These are phyloP conservation scores for Amaranthus palmeri DNA, from an alignment of 148 eudicot species.

Conservation along the genomic window DNA sequence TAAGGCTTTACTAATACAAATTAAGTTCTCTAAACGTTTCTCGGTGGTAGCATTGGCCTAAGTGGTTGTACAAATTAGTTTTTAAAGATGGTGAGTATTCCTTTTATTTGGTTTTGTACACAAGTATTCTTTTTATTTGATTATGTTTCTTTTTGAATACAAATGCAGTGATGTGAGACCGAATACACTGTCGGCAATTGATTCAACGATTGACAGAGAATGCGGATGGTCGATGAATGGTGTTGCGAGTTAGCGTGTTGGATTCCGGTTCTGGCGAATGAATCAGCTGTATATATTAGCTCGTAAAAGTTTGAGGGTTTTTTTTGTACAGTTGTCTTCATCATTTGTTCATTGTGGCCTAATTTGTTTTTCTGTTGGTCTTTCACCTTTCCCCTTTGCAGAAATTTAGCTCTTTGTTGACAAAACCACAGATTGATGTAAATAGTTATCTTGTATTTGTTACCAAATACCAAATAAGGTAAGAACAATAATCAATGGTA, in stretches of 20 bases:
- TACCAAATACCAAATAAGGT: neutral
- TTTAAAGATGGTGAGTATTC: neutral
- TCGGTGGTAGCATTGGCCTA: conserved; percentile 6
- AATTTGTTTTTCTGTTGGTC: neutral
- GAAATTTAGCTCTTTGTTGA: neutral
- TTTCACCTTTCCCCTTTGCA: neutral
- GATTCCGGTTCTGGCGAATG: neutral
- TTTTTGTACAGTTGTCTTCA: conserved; percentile 7
- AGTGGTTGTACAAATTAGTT: conserved; percentile 3
- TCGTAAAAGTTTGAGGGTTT: neutral
- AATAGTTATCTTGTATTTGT: conserved; percentile 9
- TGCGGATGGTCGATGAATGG: neutral
- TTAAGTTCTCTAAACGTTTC: conserved; percentile 3
- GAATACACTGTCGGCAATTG: neutral
- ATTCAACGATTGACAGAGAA: neutral
- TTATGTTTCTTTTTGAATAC: neutral
- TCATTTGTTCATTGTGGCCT: neutral
- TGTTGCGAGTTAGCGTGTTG: neutral
- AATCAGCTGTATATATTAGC: neutral
- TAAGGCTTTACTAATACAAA: conserved; percentile 57
- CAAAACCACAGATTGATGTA: conserved; percentile 11
- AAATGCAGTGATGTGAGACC: neutral
- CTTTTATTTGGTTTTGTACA: neutral
- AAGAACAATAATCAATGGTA: no score
- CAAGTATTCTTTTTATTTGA: no score